A percentile compares a stretch with the other conserved stretches of the same genome.
These are phyloP conservation scores for Stephanodiscus triporus DNA, from an alignment of 108 stramenopile species.

Conservation along the genomic window DNA sequence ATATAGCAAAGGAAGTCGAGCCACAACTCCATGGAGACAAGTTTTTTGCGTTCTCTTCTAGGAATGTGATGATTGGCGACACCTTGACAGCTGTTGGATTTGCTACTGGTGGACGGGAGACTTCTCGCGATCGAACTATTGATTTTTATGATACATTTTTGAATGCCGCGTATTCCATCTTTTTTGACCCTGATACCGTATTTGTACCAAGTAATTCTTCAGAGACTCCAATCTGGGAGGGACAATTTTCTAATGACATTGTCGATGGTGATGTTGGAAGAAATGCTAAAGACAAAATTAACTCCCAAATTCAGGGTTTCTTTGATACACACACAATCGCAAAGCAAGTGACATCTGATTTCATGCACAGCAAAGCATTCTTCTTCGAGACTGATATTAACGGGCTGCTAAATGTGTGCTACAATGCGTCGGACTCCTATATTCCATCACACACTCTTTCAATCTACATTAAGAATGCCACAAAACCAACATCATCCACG, in stretches of 20 bases:
- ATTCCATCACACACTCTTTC: constrained; percentile 14
- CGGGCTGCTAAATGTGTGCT: neutral
- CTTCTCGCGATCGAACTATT: neutral
- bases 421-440: neutral
- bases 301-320: neutral
- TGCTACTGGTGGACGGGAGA: neutral
- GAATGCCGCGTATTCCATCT: neutral
- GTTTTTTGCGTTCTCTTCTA: constrained; percentile 7
- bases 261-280: constrained; percentile 3
- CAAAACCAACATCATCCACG: too few species aligned
- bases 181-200: neutral
- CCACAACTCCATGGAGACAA: constrained; percentile 8
- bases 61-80: constrained; percentile 20
- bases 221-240: constrained; percentile 8
- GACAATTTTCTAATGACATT: constrained; percentile 10
- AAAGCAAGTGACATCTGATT: constrained; percentile 9
- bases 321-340: constrained; percentile 17
- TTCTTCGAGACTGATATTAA: neutral
- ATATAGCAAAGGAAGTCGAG: constrained; percentile 6
- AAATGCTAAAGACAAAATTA: neutral
- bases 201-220: neutral
- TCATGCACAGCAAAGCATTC: neutral
- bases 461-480: constrained; percentile 3
- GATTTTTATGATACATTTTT: constrained; percentile 12
- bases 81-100: constrained; percentile 15